Conservation (phyloP, 257 asterid species). For the Solanum bulbocastanum region DNA sequence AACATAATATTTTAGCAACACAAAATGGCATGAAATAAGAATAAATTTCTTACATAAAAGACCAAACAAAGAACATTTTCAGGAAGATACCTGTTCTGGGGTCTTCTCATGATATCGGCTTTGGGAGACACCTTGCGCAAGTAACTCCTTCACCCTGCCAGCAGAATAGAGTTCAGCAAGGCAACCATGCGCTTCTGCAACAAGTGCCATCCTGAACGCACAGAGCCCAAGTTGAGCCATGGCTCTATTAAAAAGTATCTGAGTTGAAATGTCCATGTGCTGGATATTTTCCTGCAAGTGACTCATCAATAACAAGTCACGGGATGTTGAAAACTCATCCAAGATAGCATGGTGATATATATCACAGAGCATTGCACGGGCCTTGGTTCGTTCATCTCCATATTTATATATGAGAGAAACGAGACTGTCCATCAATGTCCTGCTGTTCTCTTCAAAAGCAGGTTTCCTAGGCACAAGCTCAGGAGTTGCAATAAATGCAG, state of each 20-base stretch:
- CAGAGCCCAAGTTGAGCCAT: constrained; percentile 97
- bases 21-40: background rate
- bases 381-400: constrained; percentile 93
- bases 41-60: background rate
- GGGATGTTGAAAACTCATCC: constrained; percentile 70
- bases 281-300: constrained; percentile 91
- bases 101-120: constrained; percentile 93
- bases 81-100: constrained; percentile 72
- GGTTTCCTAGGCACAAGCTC: constrained; percentile 81
- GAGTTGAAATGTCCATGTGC: constrained; percentile 95
- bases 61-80: background rate
- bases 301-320: constrained; percentile 92
- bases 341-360: constrained; percentile 84
- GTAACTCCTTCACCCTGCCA: constrained; percentile 90
- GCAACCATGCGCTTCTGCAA: constrained; percentile 69
- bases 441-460: constrained; percentile 75
- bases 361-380: constrained; percentile 99
- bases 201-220: constrained; percentile 79
- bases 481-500: constrained; percentile 61
- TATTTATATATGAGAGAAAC: constrained; percentile 69
- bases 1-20: background rate
- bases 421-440: constrained; percentile 69
- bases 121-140: constrained; percentile 95
- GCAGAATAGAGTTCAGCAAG: constrained; percentile 86
- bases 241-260: constrained; percentile 80